Conservation (phyloP, 208 protist species). For the Leishmania amazonensis region DNA sequence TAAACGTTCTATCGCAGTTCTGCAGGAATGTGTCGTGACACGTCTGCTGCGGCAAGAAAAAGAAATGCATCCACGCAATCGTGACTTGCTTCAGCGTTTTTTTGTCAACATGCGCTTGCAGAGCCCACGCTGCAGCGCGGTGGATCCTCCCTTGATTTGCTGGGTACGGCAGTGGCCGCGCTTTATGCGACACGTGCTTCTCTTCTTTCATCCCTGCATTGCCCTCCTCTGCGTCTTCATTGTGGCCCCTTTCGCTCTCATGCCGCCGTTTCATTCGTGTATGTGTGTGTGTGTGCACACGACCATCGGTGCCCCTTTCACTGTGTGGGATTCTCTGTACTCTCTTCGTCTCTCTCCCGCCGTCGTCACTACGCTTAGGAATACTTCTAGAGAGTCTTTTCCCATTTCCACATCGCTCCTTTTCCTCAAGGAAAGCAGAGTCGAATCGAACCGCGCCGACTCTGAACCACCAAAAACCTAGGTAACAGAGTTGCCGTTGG, state of each 20-base stretch:
- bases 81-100: not conserved
- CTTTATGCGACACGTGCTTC: not conserved
- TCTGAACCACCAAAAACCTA: not conserved
- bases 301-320: not conserved
- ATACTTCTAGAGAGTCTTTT: not conserved
- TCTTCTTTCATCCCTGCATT: not conserved
- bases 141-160: not conserved
- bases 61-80: not conserved
- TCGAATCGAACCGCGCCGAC: not conserved
- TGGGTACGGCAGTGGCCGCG: not conserved
- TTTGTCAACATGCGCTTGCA: not conserved
- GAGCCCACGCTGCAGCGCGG: not conserved
- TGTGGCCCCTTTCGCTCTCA: not conserved
- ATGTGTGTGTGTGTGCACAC: not conserved
- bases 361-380: not conserved
- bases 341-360: slow-evolving; percentile 1
- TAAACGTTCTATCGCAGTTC: not conserved
- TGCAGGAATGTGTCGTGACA: not conserved
- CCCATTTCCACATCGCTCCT: too few species aligned
- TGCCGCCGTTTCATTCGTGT: not conserved
- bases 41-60: not conserved
- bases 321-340: not conserved
- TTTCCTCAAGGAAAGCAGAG: too few species aligned
- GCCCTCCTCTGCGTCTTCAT: not conserved
- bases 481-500: not conserved